A percentile compares a stretch with the other conserved stretches of the same genome.
phyloP scores from a whole-genome alignment of 768 basidiomycete genomes.

The Kwoniella sp. region DNA sequence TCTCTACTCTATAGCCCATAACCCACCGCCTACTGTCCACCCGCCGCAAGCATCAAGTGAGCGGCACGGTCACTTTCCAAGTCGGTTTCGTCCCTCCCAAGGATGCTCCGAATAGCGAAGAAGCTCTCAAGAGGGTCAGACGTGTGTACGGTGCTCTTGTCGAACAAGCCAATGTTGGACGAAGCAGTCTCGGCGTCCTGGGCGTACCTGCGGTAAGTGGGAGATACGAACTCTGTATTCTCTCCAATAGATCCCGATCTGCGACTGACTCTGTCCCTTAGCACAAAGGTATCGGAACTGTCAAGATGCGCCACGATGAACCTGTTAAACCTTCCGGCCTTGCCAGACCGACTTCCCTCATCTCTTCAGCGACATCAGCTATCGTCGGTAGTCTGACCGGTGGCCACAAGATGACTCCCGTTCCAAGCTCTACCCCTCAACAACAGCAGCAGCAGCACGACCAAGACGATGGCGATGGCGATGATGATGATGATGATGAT shows the following conservation, averaged over 20 bases:
- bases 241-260: too few relatives aligned
- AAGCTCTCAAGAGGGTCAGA: constrained; percentile 59
- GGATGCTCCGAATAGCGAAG: constrained; percentile 31
- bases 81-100: constrained; percentile 62
- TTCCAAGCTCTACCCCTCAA: constrained; percentile 59
- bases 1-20: constrained; percentile 58
- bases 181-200: constrained; percentile 37
- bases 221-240: not conserved
- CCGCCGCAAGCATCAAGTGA: constrained; percentile 61
- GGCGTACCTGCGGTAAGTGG: constrained; percentile 53
- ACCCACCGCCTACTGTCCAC: constrained; percentile 59
- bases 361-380: constrained; percentile 25
- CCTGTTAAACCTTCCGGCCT: constrained; percentile 16
- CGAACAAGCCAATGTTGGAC: constrained; percentile 26
- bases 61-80: constrained; percentile 66
- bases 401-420: constrained; percentile 47
- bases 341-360: constrained; percentile 7
- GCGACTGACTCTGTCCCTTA: constrained; percentile 13
- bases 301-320: constrained; percentile 41
- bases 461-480: constrained; percentile 58
- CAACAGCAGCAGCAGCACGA: not conserved
- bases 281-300: constrained; percentile 56
- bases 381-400: constrained; percentile 22
- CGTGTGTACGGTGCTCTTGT: constrained; percentile 54
- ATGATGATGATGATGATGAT: constrained; percentile 60